phyloP scores from a whole-genome alignment of 225 moss, liverwort and hornwort species.

The Polytrichum formosum region DNA sequence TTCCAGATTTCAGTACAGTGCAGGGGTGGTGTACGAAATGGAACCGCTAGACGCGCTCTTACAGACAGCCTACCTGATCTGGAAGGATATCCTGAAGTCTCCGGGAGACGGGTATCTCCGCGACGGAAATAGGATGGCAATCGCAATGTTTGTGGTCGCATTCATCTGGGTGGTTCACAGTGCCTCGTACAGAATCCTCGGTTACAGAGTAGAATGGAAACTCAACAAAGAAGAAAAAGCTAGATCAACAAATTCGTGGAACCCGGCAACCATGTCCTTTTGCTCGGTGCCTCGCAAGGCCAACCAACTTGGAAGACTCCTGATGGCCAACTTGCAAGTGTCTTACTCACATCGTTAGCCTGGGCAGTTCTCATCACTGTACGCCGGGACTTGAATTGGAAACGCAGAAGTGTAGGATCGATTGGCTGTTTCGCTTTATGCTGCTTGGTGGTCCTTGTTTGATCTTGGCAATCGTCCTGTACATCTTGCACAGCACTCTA shows the following conservation, averaged over 20 bases:
- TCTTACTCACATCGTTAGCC: background rate
- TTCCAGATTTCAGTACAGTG: slow-evolving; percentile 2
- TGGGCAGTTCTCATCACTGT: background rate
- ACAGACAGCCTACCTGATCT: background rate
- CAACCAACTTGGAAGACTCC: slow-evolving; percentile 1
- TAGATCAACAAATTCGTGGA: no score
- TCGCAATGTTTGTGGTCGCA: background rate
- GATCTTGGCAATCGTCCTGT: background rate
- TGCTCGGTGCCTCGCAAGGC: background rate
- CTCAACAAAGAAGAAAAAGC: background rate
- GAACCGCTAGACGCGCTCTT: background rate
- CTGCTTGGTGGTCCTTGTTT: background rate
- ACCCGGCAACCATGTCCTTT: background rate
- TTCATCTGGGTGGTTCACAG: slow-evolving; percentile 4
- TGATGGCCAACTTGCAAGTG: background rate
- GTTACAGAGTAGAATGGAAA: slow-evolving; percentile 3
- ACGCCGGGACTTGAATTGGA: background rate
- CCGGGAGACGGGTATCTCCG: background rate
- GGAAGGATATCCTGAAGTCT: background rate
- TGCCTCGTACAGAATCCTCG: slow-evolving; percentile 2
- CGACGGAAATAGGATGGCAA: background rate
- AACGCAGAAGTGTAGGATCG: background rate
- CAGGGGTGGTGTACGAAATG: slow-evolving; percentile 1
- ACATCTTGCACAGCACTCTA: background rate
- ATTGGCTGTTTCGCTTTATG: background rate